phyloP scores from a whole-genome alignment of 345 rosid genomes.

The Anastatica hierochuntica region DNA sequence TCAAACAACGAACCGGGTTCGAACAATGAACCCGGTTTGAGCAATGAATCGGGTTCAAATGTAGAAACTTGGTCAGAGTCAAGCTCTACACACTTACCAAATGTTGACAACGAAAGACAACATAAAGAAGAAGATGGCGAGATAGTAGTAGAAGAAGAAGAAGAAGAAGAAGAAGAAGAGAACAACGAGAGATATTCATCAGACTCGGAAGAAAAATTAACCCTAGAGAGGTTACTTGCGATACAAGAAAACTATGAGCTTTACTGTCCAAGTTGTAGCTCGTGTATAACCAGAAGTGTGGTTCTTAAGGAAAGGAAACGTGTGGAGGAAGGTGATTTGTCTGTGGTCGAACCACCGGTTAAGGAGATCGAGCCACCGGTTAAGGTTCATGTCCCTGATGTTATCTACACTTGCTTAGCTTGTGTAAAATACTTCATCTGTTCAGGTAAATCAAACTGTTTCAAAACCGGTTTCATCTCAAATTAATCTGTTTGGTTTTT shows the following conservation, averaged over 20 bases:
- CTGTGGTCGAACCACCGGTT: too few relatives aligned
- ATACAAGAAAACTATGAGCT: conserved; percentile 69
- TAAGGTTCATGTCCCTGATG: too few relatives aligned
- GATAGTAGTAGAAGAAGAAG: background rate
- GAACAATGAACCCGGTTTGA: background rate
- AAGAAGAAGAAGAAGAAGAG: background rate
- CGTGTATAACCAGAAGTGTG: conserved; percentile 59
- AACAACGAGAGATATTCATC: too few relatives aligned
- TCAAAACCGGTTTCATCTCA: too few relatives aligned
- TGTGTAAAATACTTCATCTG: too few relatives aligned
- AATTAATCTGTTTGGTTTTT: too few relatives aligned
- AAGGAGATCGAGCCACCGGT: conserved; percentile 13
- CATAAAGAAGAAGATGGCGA: background rate
- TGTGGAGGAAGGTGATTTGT: conserved; percentile 11
- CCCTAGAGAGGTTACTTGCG: conserved; percentile 44
- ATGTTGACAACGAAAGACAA: background rate
- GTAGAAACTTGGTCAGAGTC: conserved; percentile 3
- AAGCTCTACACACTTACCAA: background rate
- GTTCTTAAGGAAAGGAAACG: conserved; percentile 37
- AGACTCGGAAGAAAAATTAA: conserved; percentile 26
- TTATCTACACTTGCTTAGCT: too few relatives aligned
- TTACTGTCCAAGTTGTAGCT: conserved; percentile 63
- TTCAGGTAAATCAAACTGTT: too few relatives aligned
- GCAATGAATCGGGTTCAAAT: background rate
- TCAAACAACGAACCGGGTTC: background rate